These are phyloP conservation scores for Collybiopsis luxurians DNA, from an alignment of 768 basidiomycete genomes.

Conservation along the genomic window DNA sequence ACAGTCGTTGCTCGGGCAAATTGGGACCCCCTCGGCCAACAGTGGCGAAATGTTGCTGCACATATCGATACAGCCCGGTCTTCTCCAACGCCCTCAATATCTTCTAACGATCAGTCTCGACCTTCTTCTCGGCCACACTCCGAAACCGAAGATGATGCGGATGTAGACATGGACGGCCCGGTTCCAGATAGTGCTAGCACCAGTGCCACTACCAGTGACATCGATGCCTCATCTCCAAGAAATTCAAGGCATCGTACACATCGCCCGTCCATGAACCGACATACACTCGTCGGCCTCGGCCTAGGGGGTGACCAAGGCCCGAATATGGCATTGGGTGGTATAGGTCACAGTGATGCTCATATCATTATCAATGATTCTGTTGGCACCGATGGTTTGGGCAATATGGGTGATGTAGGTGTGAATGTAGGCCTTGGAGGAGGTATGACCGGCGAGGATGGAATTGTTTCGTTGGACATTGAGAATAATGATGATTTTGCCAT, in stretches of 20 bases:
- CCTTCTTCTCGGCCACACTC: slow-evolving; percentile 5
- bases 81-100: slow-evolving; percentile 9
- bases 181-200: slow-evolving; percentile 4
- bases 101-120: slow-evolving; percentile 7
- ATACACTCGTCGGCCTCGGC: slow-evolving; percentile 1
- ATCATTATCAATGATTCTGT: slow-evolving; percentile 50
- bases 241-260: slow-evolving; percentile 1
- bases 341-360: slow-evolving; percentile 34
- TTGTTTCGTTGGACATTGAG: slow-evolving; percentile 74
- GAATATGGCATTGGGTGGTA: slow-evolving; percentile 4
- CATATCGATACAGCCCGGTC: slow-evolving; percentile 1
- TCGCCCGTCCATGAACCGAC: slow-evolving; percentile 6
- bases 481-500: slow-evolving; percentile 88
- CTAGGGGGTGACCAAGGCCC: slow-evolving; percentile 1
- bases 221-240: slow-evolving; percentile 1
- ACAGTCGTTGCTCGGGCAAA: slow-evolving; percentile 67
- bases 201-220: neutral
- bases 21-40: slow-evolving; percentile 9
- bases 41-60: neutral
- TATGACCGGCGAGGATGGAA: slow-evolving; percentile 69
- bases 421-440: slow-evolving; percentile 26
- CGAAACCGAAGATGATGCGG: slow-evolving; percentile 78
- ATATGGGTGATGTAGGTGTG: slow-evolving; percentile 7
- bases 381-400: slow-evolving; percentile 30
- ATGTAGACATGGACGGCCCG: slow-evolving; percentile 38